These are phyloP conservation scores for Umbelopsis ramanniana DNA, from an alignment of 192 early-diverging fungal species.

Conservation along the genomic window DNA sequence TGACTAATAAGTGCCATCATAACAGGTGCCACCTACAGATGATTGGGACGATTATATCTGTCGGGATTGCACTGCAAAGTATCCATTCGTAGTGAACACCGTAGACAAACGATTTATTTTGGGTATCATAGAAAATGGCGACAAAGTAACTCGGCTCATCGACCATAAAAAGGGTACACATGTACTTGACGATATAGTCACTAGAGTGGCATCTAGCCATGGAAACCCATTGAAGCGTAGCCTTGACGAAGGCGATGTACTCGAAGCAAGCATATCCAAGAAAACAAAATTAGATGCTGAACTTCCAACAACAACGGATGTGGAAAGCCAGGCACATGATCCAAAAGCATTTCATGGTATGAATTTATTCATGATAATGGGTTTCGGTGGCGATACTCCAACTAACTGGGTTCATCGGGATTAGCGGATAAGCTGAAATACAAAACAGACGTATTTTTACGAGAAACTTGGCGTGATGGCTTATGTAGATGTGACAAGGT, in stretches of 20 bases:
- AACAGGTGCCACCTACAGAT: not conserved
- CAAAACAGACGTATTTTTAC: slow-evolving; percentile 67
- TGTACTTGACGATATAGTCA: not conserved
- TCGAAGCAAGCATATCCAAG: not conserved
- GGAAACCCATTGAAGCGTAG: slow-evolving; percentile 21
- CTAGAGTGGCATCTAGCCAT: not conserved
- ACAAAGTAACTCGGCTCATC: slow-evolving; percentile 24
- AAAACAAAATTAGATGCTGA: not conserved
- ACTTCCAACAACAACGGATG: too few relatives aligned
- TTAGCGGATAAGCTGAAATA: not conserved
- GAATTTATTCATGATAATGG: too few relatives aligned
- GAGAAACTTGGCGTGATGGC: slow-evolving; percentile 72
- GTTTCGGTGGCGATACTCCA: too few relatives aligned
- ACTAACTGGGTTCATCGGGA: too few relatives aligned
- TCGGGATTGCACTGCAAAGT: slow-evolving; percentile 56
- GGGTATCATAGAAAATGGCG: slow-evolving; percentile 25
- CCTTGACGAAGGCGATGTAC: not conserved
- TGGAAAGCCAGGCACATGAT: too few relatives aligned
- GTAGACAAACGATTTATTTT: slow-evolving; percentile 36
- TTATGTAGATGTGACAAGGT: slow-evolving; percentile 72
- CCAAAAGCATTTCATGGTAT: slow-evolving; percentile 16
- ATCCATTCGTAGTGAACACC: slow-evolving; percentile 50
- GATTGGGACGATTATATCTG: slow-evolving; percentile 58
- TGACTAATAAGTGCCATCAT: too few relatives aligned
- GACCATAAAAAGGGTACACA: slow-evolving; percentile 39